Evolutionary conservation across 345 rosid species (phyloP).

Genomic region (Litchi chinensis): DNA sequence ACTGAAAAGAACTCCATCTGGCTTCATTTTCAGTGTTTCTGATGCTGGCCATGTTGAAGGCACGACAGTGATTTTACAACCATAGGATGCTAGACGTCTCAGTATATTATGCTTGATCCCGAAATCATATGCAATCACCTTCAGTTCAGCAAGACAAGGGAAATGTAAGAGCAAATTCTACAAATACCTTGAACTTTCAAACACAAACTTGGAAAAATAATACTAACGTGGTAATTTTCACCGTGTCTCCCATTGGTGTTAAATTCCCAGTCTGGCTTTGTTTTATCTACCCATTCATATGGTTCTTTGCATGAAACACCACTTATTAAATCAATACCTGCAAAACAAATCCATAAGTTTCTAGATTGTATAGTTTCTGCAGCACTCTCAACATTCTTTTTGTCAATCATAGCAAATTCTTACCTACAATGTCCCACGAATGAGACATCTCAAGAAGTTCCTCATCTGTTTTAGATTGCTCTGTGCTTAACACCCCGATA

Average conservation of each 20-base stretch:
- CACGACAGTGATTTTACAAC: slow-evolving; percentile 86
- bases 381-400: background rate
- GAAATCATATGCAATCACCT: slow-evolving; percentile 91
- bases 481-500: slow-evolving; percentile 92
- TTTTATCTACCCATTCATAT: slow-evolving; percentile 78
- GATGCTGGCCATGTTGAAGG: slow-evolving; percentile 93
- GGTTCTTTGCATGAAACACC: slow-evolving; percentile 77
- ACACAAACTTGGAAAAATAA: slow-evolving; percentile 15
- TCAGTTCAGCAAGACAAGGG: slow-evolving; percentile 24
- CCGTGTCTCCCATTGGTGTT: slow-evolving; percentile 44
- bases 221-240: slow-evolving; percentile 59
- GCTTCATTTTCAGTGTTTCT: slow-evolving; percentile 77
- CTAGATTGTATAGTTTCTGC: background rate
- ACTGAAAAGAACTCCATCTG: slow-evolving; percentile 96
- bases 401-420: slow-evolving; percentile 5
- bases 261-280: slow-evolving; percentile 81
- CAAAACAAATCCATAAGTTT: slow-evolving; percentile 28
- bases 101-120: slow-evolving; percentile 94
- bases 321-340: slow-evolving; percentile 89
- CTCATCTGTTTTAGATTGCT: slow-evolving; percentile 64
- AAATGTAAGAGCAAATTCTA: slow-evolving; percentile 18
- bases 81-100: slow-evolving; percentile 78
- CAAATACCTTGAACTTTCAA: slow-evolving; percentile 6
- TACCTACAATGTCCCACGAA: slow-evolving; percentile 91
- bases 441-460: slow-evolving; percentile 84